A percentile compares a stretch with the other conserved stretches of the same genome.
phyloP scores from a whole-genome alignment of 768 basidiomycete genomes.

The Mycena venus region DNA sequence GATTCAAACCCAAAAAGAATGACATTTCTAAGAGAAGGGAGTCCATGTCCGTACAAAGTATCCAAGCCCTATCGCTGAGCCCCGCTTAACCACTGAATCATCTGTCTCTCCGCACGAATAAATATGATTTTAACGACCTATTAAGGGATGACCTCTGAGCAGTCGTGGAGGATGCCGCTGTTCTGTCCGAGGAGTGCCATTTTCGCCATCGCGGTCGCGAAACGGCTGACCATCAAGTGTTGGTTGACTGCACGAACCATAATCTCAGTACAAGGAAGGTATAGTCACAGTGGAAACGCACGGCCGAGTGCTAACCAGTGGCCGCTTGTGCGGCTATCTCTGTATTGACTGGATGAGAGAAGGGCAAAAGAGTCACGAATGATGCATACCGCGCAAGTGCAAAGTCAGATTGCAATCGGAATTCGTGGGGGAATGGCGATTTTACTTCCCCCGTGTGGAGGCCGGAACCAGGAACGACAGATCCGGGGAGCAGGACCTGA shows the following conservation, averaged over 20 bases:
- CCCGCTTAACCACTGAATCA: too few species aligned
- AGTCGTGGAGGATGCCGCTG: constrained; percentile 39
- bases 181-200: constrained; percentile 44
- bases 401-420: constrained; percentile 50
- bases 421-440: constrained; percentile 43
- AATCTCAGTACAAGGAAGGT: neutral
- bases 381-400: constrained; percentile 14
- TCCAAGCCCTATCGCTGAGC: too few species aligned
- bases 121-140: neutral
- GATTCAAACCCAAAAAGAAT: too few species aligned
- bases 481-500: constrained; percentile 21
- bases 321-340: constrained; percentile 48
- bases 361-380: neutral
- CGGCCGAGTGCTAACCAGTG: constrained; percentile 46
- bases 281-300: neutral
- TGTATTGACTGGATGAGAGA: neutral
- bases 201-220: constrained; percentile 44
- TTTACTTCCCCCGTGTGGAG: constrained; percentile 38
- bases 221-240: constrained; percentile 28
- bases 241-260: constrained; percentile 16
- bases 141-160: constrained; percentile 44
- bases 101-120: too few species aligned
- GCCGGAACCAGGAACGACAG: constrained; percentile 8
- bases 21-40: too few species aligned
- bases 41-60: too few species aligned